A percentile compares a stretch with the other conserved stretches of the same genome.
These are phyloP conservation scores for Exophiala viscosa DNA, from an alignment of 2,329 filamentous ascomycete species.

Conservation along the genomic window DNA sequence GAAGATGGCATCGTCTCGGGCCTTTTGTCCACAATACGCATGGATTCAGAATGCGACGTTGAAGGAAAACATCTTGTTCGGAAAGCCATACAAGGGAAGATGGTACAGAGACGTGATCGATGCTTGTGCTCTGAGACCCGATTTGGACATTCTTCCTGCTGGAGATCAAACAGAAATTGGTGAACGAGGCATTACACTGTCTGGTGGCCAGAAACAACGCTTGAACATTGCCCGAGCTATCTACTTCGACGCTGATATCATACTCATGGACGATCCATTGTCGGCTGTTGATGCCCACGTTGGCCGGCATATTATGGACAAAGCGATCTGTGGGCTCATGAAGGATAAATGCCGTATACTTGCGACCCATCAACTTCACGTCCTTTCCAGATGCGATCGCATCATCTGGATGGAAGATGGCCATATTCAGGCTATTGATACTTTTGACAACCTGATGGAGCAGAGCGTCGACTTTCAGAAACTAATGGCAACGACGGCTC, in stretches of 20 bases:
- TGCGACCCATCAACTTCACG: conserved; percentile 92
- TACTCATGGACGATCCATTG: conserved; percentile 63
- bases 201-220: conserved; percentile 90
- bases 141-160: conserved; percentile 88
- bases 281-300: conserved; percentile 57
- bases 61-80: conserved; percentile 86
- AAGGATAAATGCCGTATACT: conserved; percentile 86
- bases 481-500: conserved; percentile 75
- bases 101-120: conserved; percentile 86
- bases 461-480: conserved; percentile 73
- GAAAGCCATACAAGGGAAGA: conserved; percentile 66
- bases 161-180: conserved; percentile 90
- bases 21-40: conserved; percentile 93
- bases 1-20: conserved; percentile 71
- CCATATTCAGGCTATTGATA: conserved; percentile 77
- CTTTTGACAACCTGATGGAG: conserved; percentile 81
- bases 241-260: conserved; percentile 61
- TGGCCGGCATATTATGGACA: conserved; percentile 75
- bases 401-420: conserved; percentile 93
- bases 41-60: conserved; percentile 96
- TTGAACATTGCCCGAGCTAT: conserved; percentile 84
- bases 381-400: conserved; percentile 82
- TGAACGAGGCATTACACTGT: conserved; percentile 91
- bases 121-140: conserved; percentile 77
- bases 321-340: conserved; percentile 84